Conservation (phyloP, 257 asterid species). For the Solanum stenotomum region DNA sequence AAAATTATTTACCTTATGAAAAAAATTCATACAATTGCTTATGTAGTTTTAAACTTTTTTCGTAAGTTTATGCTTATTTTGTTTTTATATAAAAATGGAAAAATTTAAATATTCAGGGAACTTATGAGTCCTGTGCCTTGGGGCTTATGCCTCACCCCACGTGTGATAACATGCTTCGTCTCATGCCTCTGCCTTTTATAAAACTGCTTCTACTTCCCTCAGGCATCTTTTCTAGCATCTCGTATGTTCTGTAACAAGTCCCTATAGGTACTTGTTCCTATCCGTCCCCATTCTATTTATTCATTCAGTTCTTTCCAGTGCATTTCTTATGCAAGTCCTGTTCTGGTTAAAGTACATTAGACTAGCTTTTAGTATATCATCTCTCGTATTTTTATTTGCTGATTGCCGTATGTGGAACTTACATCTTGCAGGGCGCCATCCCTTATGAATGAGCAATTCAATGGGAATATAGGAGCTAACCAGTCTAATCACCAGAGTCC, state of each 20-base stretch:
- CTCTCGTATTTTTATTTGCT: not conserved
- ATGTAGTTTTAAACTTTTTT: not conserved
- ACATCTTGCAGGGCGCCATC: slow-evolving; percentile 13
- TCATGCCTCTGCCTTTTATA: not conserved
- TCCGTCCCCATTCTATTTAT: not conserved
- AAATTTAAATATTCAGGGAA: not conserved
- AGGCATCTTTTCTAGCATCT: not conserved
- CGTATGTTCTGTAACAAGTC: not conserved
- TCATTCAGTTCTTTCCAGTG: not conserved
- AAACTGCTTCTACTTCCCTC: not conserved
- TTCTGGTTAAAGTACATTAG: not conserved
- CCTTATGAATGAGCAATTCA: slow-evolving; percentile 4
- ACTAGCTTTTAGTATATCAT: not conserved
- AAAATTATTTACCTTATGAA: not conserved
- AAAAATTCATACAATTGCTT: not conserved
- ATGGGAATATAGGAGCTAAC: slow-evolving; percentile 1
- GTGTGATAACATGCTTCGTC: not conserved
- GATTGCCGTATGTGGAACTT: not conserved
- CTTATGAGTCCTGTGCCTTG: not conserved
- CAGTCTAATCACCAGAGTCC: slow-evolving; percentile 5
- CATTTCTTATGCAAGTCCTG: not conserved
- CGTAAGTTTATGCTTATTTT: not conserved
- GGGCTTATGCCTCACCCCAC: not conserved
- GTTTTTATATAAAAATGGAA: not conserved
- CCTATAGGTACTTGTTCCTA: not conserved